Evolutionary conservation across 2,329 filamentous ascomycete genomes (phyloP).

Genomic region (Cryphonectria parasitica): DNA sequence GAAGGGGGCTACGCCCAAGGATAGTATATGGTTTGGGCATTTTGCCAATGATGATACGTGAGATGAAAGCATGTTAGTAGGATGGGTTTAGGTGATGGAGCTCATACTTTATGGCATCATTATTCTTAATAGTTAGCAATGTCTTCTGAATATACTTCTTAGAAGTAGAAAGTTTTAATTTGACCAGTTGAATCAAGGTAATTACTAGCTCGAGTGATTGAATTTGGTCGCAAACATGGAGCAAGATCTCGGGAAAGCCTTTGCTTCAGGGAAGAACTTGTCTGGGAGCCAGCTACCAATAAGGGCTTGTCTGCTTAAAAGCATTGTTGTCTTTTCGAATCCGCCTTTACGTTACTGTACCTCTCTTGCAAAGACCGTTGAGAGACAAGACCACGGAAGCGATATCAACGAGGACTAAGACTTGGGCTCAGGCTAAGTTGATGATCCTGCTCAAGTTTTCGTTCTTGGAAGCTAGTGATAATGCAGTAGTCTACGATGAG

Average conservation of each 20-base stretch:
- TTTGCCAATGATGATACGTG: conserved; percentile 37
- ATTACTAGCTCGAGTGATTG: no score
- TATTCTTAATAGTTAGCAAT: background rate
- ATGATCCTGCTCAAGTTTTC: background rate
- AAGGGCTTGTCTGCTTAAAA: no score
- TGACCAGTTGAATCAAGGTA: no score
- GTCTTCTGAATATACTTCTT: background rate
- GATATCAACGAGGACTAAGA: background rate
- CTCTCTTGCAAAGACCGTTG: no score
- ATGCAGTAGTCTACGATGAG: no score
- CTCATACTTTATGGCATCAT: background rate
- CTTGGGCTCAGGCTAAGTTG: background rate
- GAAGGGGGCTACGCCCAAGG: conserved; percentile 53
- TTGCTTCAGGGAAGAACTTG: no score
- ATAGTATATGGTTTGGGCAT: conserved; percentile 47
- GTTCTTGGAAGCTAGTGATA: no score
- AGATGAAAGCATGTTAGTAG: background rate
- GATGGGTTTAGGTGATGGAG: background rate
- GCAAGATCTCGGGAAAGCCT: no score
- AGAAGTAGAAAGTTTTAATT: background rate
- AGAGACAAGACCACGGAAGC: background rate
- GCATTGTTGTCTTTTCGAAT: no score
- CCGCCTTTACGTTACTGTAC: no score
- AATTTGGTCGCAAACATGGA: no score
- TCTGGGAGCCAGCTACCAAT: no score